A percentile compares a stretch with the other conserved stretches of the same genome.
Evolutionary conservation across 2,329 filamentous ascomycete species (phyloP).

Genomic region (Sporothrix humicola): DNA sequence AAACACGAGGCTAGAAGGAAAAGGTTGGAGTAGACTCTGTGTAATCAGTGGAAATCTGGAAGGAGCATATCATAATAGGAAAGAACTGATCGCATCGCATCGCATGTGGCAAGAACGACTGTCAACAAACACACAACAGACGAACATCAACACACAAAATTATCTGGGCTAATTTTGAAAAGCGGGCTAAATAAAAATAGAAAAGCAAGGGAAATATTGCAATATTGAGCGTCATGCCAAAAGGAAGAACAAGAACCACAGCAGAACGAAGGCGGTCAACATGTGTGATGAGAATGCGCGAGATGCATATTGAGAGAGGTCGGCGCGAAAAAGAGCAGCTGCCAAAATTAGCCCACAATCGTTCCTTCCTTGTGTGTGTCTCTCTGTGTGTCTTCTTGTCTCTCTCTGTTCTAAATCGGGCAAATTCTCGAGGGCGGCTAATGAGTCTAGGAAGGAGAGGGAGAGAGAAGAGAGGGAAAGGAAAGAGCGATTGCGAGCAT

Average conservation of each 20-base stretch:
- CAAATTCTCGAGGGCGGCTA: constrained; percentile 40
- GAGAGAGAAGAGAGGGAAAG: constrained; percentile 1
- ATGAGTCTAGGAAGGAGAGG: neutral
- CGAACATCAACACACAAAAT: neutral
- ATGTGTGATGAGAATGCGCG: constrained; percentile 1
- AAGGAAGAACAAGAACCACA: neutral
- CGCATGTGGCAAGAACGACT: neutral
- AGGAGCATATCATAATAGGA: neutral
- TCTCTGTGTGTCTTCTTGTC: neutral
- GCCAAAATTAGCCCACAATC: constrained; percentile 40
- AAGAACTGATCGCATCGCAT: neutral
- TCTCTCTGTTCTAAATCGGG: constrained; percentile 33
- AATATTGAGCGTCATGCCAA: constrained; percentile 10
- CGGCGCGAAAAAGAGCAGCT: constrained; percentile 13
- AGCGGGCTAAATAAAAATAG: constrained; percentile 38
- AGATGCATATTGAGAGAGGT: neutral
- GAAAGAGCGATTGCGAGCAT: constrained; percentile 26
- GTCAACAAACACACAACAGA: neutral
- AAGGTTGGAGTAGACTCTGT: neutral
- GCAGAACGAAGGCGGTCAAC: neutral
- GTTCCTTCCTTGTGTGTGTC: neutral
- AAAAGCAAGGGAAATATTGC: neutral
- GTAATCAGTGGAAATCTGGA: neutral
- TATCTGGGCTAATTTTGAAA: constrained; percentile 1
- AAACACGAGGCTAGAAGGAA: neutral